These are phyloP conservation scores for Francoa sonchifolia DNA, from an alignment of 441 rosid species.

Conservation along the genomic window DNA sequence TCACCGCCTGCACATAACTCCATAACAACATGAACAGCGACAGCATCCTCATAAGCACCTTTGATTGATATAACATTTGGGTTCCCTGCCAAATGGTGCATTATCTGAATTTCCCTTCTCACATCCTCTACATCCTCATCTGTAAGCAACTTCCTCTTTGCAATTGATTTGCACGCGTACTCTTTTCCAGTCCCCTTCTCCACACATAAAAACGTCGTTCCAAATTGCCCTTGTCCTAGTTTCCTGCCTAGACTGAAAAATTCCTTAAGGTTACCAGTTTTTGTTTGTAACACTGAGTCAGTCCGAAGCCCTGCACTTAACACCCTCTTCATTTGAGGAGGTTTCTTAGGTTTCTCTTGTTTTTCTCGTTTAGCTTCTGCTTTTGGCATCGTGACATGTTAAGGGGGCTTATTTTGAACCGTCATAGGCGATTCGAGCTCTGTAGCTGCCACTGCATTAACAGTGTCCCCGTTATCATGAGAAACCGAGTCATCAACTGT, in stretches of 20 bases:
- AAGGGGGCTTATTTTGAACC: conserved; percentile 62
- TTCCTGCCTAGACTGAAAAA: conserved; percentile 64
- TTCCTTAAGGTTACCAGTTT: conserved; percentile 70
- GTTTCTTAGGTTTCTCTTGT: conserved; percentile 39
- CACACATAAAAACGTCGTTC: conserved; percentile 62
- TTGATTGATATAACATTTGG: conserved; percentile 79
- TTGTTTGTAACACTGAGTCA: conserved; percentile 59
- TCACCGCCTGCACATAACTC: conserved; percentile 88
- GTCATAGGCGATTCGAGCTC: conserved; percentile 47
- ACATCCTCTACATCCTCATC: conserved; percentile 92
- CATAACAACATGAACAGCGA: conserved; percentile 88
- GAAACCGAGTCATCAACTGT: conserved; percentile 35
- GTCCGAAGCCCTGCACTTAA: conserved; percentile 75
- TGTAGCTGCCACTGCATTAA: conserved; percentile 19
- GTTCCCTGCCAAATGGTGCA: conserved; percentile 92
- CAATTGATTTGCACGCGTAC: conserved; percentile 83
- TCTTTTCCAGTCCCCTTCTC: conserved; percentile 53
- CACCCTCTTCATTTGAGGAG: conserved; percentile 57
- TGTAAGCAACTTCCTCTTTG: conserved; percentile 75
- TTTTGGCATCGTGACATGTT: conserved; percentile 39
- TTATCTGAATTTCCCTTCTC: conserved; percentile 83
- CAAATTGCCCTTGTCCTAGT: conserved; percentile 93
- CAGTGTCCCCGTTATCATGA: conserved; percentile 18
- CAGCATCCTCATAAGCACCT: conserved; percentile 82
- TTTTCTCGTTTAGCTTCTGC: conserved; percentile 23